Percentiles rank a stretch among this genome's conserved stretches.
phyloP scores from a whole-genome alignment of 2,329 filamentous ascomycete genomes.

The Neofusicoccum laricinum region DNA sequence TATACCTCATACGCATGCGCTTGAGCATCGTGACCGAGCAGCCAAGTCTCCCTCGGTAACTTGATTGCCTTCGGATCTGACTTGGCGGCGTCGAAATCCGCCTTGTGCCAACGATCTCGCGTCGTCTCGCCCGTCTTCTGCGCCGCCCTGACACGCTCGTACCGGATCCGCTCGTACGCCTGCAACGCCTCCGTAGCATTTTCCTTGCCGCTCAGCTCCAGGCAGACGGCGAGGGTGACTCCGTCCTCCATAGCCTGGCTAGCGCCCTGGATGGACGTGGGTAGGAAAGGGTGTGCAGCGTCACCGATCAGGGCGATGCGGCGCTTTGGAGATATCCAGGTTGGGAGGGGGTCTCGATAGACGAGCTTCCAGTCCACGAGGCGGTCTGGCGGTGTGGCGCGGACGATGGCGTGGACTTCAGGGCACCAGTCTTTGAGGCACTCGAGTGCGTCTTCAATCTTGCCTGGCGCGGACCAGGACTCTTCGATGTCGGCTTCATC shows the following conservation, averaged over 20 bases:
- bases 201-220: conserved; percentile 18
- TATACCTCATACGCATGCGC: conserved; percentile 31
- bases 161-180: conserved; percentile 25
- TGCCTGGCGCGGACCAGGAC: conserved; percentile 32
- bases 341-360: conserved; percentile 50
- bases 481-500: conserved; percentile 33
- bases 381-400: conserved; percentile 36
- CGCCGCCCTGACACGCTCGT: conserved; percentile 23
- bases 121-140: conserved; percentile 27
- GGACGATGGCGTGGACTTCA: conserved; percentile 46
- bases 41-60: conserved; percentile 29
- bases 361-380: conserved; percentile 55
- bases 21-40: conserved; percentile 32
- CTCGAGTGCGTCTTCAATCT: conserved; percentile 28
- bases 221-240: conserved; percentile 22
- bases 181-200: conserved; percentile 23
- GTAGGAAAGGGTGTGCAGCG: conserved; percentile 52
- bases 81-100: conserved; percentile 22
- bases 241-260: conserved; percentile 52
- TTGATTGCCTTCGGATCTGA: conserved; percentile 25
- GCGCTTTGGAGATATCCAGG: conserved; percentile 48
- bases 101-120: conserved; percentile 27
- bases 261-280: conserved; percentile 51
- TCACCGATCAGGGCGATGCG: conserved; percentile 51
- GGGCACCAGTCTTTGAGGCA: conserved; percentile 40